Percentiles rank a stretch among this genome's conserved stretches.
Evolutionary conservation across 805 yeast species (phyloP).

Genomic region (Nakazawaea laoshanensis): DNA sequence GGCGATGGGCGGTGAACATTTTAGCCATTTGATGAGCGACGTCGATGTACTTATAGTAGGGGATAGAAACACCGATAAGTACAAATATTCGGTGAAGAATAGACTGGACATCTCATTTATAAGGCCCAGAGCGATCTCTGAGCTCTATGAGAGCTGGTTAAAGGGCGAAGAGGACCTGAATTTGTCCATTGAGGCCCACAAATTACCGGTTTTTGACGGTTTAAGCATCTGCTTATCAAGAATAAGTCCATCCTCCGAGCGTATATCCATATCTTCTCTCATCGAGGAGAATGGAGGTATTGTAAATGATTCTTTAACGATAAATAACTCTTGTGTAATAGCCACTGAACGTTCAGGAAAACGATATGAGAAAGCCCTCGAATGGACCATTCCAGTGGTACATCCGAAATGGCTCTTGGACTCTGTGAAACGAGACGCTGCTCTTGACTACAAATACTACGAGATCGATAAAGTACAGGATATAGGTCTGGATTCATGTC

Average conservation of each 20-base stretch:
- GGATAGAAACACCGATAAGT: slow-evolving; percentile 45
- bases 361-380: slow-evolving; percentile 41
- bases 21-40: slow-evolving; percentile 52
- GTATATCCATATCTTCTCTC: slow-evolving; percentile 23
- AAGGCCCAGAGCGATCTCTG: slow-evolving; percentile 33
- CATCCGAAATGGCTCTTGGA: slow-evolving; percentile 45
- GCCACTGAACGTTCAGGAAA: slow-evolving; percentile 44
- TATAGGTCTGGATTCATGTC: slow-evolving; percentile 16
- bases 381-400: slow-evolving; percentile 43
- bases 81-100: slow-evolving; percentile 37
- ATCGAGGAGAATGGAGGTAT: slow-evolving; percentile 40
- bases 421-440: slow-evolving; percentile 33
- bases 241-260: slow-evolving; percentile 18
- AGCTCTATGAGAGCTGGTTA: slow-evolving; percentile 43
- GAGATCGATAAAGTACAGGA: slow-evolving; percentile 17
- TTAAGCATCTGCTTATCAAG: slow-evolving; percentile 36
- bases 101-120: slow-evolving; percentile 54
- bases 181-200: slow-evolving; percentile 12
- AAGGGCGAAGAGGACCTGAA: slow-evolving; percentile 32
- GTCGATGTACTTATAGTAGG: slow-evolving; percentile 56
- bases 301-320: slow-evolving; percentile 41
- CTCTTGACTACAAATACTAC: slow-evolving; percentile 32
- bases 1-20: slow-evolving; percentile 51
- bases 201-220: slow-evolving; percentile 37
- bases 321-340: slow-evolving; percentile 33